Evolutionary conservation across 2,329 filamentous ascomycete genomes (phyloP).

Genomic region (Trichoderma lentiforme): DNA sequence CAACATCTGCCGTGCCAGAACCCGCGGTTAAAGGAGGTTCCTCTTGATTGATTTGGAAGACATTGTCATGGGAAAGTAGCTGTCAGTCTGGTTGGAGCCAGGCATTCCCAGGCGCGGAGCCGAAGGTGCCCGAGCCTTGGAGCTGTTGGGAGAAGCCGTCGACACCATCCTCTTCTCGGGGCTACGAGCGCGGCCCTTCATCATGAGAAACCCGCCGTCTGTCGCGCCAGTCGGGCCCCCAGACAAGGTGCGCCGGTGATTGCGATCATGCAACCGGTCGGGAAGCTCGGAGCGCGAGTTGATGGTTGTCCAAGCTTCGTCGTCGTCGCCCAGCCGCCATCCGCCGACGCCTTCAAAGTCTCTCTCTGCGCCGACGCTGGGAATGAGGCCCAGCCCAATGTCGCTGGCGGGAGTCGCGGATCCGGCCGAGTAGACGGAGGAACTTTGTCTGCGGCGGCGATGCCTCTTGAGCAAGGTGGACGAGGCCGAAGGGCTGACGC

Average conservation of each 20-base stretch:
- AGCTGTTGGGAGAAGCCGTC: constrained; percentile 44
- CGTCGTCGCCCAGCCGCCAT: constrained; percentile 46
- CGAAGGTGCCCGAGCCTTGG: constrained; percentile 48
- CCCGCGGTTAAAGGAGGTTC: not conserved
- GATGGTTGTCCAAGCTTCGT: constrained; percentile 50
- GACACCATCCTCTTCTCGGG: constrained; percentile 26
- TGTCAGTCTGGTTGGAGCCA: constrained; percentile 32
- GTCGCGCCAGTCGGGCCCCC: constrained; percentile 37
- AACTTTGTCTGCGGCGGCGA: constrained; percentile 35
- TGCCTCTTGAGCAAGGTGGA: constrained; percentile 24
- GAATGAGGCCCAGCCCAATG: constrained; percentile 39
- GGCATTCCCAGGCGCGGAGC: constrained; percentile 30
- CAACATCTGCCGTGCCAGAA: not conserved
- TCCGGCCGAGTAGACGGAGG: constrained; percentile 32
- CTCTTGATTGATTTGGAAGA: constrained; percentile 35
- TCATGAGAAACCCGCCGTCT: constrained; percentile 43
- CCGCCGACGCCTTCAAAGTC: constrained; percentile 60
- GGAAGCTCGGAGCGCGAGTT: constrained; percentile 51
- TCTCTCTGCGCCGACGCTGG: constrained; percentile 49
- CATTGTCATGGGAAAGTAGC: constrained; percentile 41
- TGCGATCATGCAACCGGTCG: constrained; percentile 38
- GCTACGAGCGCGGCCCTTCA: constrained; percentile 39
- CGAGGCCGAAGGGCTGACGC: constrained; percentile 18
- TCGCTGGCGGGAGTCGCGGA: constrained; percentile 35
- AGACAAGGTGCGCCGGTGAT: constrained; percentile 44